Conservation (phyloP, 352 stramenopile genomes). For the Globisporangium nodosum region DNA sequence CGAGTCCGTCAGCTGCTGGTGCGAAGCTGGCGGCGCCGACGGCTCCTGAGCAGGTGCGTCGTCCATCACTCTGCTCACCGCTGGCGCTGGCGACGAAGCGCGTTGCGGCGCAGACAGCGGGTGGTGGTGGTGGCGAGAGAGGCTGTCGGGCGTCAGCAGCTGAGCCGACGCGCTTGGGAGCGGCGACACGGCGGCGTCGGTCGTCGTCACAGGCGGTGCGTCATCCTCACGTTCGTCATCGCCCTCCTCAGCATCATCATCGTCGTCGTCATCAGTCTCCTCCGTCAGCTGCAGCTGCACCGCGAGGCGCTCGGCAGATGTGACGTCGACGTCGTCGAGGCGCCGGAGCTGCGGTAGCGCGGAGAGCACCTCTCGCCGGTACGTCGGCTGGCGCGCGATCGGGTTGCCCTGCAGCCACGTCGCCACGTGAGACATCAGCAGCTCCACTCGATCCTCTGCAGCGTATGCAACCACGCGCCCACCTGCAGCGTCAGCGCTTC, state of each 20-base stretch:
- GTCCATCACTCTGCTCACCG: not conserved
- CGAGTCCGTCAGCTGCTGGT: not conserved
- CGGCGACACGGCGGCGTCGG: conserved; percentile 8
- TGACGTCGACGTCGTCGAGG: conserved; percentile 40
- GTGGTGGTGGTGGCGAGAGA: not conserved
- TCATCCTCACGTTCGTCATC: not conserved
- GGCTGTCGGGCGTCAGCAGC: conserved; percentile 9
- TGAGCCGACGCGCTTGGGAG: conserved; percentile 1
- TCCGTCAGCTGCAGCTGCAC: not conserved
- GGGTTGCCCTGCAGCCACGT: conserved; percentile 41
- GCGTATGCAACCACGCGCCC: not conserved
- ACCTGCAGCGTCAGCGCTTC: conserved; percentile 38
- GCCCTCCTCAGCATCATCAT: not conserved
- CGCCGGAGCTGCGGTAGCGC: conserved; percentile 50
- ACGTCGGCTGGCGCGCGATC: conserved; percentile 28
- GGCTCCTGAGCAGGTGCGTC: not conserved
- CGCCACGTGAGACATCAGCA: not conserved
- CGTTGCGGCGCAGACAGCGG: not conserved
- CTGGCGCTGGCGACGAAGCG: not conserved
- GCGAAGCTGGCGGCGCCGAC: no score
- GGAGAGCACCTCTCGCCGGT: conserved; percentile 43
- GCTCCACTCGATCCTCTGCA: not conserved
- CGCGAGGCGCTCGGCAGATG: conserved; percentile 35
- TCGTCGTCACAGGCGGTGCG: not conserved
- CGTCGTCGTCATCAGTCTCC: not conserved